Conservation (phyloP, 2,329 filamentous ascomycete genomes). For the Sordariomycetes sp. region DNA sequence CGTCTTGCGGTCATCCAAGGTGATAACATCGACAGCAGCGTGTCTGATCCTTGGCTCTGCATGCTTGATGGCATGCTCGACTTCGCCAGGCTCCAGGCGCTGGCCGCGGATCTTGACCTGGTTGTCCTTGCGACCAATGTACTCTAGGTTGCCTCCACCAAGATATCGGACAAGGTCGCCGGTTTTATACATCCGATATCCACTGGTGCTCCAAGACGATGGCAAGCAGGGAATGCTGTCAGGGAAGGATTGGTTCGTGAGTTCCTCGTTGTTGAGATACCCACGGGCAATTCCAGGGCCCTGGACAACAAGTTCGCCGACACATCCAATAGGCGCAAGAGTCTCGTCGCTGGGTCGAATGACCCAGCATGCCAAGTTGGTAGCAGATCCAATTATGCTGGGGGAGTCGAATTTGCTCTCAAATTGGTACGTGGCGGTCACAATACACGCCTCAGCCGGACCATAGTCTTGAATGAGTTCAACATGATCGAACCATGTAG, state of each 20-base stretch:
- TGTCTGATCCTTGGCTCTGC: no score
- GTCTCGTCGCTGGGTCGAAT: not conserved
- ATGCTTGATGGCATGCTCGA: no score
- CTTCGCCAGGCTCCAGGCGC: conserved; percentile 9
- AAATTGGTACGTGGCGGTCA: conserved; percentile 2
- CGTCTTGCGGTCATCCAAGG: not conserved
- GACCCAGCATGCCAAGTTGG: not conserved
- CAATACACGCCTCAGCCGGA: conserved; percentile 11
- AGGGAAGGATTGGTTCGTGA: conserved; percentile 18
- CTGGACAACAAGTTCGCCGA: conserved; percentile 18
- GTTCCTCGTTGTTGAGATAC: conserved; percentile 11
- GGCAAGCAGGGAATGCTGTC: not conserved
- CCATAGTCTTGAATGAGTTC: conserved; percentile 11
- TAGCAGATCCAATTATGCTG: conserved; percentile 1
- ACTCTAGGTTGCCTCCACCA: conserved; percentile 7
- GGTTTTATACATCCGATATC: conserved; percentile 6
- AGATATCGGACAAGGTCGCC: conserved; percentile 8
- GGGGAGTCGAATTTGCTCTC: not conserved
- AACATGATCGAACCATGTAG: conserved; percentile 2
- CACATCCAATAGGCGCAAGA: conserved; percentile 10
- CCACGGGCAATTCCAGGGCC: conserved; percentile 14
- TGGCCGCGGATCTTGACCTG: conserved; percentile 9
- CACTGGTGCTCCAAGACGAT: not conserved
- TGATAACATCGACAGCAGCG: conserved; percentile 2
- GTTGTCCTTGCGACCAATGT: conserved; percentile 8